phyloP scores from a whole-genome alignment of 257 asterid species.

The Rubia yunnanensis region DNA sequence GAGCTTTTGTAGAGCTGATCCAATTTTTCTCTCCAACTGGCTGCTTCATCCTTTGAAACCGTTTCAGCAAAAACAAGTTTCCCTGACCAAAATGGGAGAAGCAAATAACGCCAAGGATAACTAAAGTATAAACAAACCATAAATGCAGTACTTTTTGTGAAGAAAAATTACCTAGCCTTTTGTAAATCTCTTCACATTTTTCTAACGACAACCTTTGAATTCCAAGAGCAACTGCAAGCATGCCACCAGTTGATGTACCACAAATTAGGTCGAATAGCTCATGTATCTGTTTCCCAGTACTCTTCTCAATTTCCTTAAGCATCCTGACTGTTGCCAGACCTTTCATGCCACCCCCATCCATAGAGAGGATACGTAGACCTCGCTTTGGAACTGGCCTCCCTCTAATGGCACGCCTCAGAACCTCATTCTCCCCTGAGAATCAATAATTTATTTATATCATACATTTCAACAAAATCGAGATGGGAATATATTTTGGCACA shows the following conservation, averaged over 20 bases:
- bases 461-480: slow-evolving; percentile 6
- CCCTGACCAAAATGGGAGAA: slow-evolving; percentile 39
- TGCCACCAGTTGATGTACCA: slow-evolving; percentile 99
- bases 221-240: slow-evolving; percentile 99
- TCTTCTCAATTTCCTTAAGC: slow-evolving; percentile 84
- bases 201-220: slow-evolving; percentile 86
- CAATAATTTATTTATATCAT: slow-evolving; percentile 15
- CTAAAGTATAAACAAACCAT: background rate
- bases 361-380: slow-evolving; percentile 85
- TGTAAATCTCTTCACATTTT: slow-evolving; percentile 94
- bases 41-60: slow-evolving; percentile 94
- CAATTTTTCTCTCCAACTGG: slow-evolving; percentile 96
- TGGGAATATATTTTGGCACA: slow-evolving; percentile 5
- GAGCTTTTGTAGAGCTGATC: slow-evolving; percentile 99
- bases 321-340: slow-evolving; percentile 95
- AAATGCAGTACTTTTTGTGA: slow-evolving; percentile 12
- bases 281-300: slow-evolving; percentile 92
- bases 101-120: slow-evolving; percentile 5
- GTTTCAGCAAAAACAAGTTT: slow-evolving; percentile 99
- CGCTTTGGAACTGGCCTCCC: slow-evolving; percentile 83
- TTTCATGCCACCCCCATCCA: slow-evolving; percentile 99
- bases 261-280: slow-evolving; percentile 97
- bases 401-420: slow-evolving; percentile 80
- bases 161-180: slow-evolving; percentile 72
- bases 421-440: slow-evolving; percentile 85